Evolutionary conservation across 2,329 filamentous ascomycete species (phyloP), one percentile per base, ranked within the genome.

Genomic region (Elsinoe fawcettii): DNA sequence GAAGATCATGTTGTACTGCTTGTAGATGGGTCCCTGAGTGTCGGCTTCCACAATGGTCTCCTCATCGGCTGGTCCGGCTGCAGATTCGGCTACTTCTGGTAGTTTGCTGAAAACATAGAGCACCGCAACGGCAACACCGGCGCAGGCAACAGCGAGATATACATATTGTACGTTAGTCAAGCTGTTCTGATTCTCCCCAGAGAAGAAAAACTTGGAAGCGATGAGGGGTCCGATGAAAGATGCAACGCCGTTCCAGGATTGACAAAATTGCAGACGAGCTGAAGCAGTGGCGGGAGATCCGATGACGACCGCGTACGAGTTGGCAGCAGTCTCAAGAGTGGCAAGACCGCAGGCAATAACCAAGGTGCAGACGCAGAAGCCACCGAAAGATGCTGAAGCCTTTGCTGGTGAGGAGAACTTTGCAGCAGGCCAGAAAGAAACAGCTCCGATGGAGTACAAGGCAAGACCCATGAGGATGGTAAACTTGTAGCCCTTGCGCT

Each of bases 401-500:
- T 69, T 69, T 7, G 57, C 49, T 11, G 64, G 62, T 14, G 36
- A 64, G 18, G 63, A 60, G 62, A 69, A 71, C 56, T 71, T 67
- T 3, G 69, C 69, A 6, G 65, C 66, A 2, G 70, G 70, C 69
- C 70, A 72, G 63, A 72, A 71, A 59, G 70, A 62, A 58, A 72
- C 58, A 16, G 70, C 72, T 60, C 70, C 70, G 54, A 71, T 56
- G 7, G 67, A 70, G 66, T 71, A 71, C 54, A 72, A 60, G 11
- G 55, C 54, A 7, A 72, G 64, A 34, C 70, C 70, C 68, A 71
- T 71, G 57, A 77, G 66, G 63, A 76, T 75, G 22, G 73, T 75
- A 59, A 70, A 59, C 60, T 72, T 74, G 65, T 76, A 76, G 30
- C 74, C 73, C 61, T 69, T 73, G 60, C 72, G 67, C 62, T 72